Conservation (phyloP, 441 rosid species). For the Euphorbia schlechtendalii region DNA sequence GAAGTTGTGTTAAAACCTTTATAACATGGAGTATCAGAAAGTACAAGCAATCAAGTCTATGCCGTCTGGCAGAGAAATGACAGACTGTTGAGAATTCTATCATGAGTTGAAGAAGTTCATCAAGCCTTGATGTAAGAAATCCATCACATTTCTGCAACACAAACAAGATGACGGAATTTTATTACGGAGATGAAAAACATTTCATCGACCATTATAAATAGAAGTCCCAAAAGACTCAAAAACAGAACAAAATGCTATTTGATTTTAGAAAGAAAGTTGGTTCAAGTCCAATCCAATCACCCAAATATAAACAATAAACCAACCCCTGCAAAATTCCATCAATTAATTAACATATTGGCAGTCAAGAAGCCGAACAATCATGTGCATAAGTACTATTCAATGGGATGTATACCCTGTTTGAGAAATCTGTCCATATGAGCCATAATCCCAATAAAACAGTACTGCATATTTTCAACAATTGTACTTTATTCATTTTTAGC, state of each 20-base stretch:
- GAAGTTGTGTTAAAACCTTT: slow-evolving; percentile 37
- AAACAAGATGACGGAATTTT: slow-evolving; percentile 12
- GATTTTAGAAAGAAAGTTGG: neutral
- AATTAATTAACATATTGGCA: neutral
- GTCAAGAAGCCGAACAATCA: neutral
- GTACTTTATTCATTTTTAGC: neutral
- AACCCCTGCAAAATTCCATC: neutral
- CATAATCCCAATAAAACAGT: neutral
- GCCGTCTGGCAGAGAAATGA: slow-evolving; percentile 89
- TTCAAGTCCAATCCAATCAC: neutral
- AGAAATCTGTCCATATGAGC: neutral
- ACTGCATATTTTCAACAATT: neutral
- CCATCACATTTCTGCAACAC: slow-evolving; percentile 45
- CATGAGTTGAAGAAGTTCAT: slow-evolving; percentile 67
- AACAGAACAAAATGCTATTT: neutral
- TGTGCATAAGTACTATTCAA: neutral
- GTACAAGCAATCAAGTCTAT: slow-evolving; percentile 89
- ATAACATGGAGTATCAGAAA: slow-evolving; percentile 56
- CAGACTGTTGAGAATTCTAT: slow-evolving; percentile 56
- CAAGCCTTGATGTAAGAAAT: slow-evolving; percentile 44
- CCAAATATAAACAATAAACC: neutral
- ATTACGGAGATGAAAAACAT: neutral
- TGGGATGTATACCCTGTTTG: no score
- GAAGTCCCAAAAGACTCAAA: neutral
- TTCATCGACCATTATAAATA: neutral